Evolutionary conservation across 2,329 filamentous ascomycete species (phyloP).

Genomic region (Hypoxylon sp.): DNA sequence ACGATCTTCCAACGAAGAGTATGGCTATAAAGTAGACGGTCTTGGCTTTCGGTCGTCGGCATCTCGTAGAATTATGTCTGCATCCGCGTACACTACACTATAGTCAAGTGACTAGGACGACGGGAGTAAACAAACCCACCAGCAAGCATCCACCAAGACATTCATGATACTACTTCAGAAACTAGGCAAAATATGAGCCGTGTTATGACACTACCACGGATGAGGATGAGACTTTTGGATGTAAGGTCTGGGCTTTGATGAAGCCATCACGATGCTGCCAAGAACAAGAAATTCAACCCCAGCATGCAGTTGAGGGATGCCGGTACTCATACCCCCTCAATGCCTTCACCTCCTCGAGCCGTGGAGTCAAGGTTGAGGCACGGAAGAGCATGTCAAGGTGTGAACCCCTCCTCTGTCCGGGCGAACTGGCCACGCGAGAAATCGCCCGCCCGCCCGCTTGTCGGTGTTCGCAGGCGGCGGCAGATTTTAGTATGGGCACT

Average conservation of each 20-base stretch:
- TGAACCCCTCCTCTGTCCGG: slow-evolving; percentile 14
- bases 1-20: slow-evolving; percentile 16
- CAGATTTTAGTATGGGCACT: slow-evolving; percentile 10
- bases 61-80: slow-evolving; percentile 1
- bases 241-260: slow-evolving; percentile 26
- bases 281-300: slow-evolving; percentile 29
- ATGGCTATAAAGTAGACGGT: slow-evolving; percentile 1
- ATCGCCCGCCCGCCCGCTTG: slow-evolving; percentile 19
- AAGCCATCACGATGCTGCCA: slow-evolving; percentile 36
- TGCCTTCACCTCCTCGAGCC: slow-evolving; percentile 20
- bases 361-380: slow-evolving; percentile 7
- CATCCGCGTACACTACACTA: slow-evolving; percentile 1
- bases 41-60: slow-evolving; percentile 26
- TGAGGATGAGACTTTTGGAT: slow-evolving; percentile 15
- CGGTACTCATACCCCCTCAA: slow-evolving; percentile 20
- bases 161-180: neutral
- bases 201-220: slow-evolving; percentile 4
- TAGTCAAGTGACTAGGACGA: slow-evolving; percentile 11
- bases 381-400: slow-evolving; percentile 1
- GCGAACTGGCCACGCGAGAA: slow-evolving; percentile 30
- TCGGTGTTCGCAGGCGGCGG: slow-evolving; percentile 10
- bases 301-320: slow-evolving; percentile 23
- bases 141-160: neutral
- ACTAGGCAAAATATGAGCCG: neutral
- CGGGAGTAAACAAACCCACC: slow-evolving; percentile 1